Percentiles rank a stretch among this genome's conserved stretches.
These are phyloP conservation scores for Tetrapisispora phaffii DNA, from an alignment of 805 yeast species.

Conservation along the genomic window DNA sequence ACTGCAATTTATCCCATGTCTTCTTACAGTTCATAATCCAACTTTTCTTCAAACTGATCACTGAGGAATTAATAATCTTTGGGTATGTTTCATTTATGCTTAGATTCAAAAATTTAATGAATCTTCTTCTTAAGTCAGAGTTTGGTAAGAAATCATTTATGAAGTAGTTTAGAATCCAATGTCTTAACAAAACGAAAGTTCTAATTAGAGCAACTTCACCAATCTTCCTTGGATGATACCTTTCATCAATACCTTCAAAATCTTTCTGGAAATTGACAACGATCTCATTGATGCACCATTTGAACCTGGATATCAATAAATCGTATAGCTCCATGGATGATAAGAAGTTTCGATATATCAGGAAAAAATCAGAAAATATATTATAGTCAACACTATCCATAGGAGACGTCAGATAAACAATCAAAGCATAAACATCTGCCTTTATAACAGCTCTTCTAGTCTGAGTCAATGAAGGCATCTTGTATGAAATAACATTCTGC, in stretches of 20 bases:
- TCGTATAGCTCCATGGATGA: conserved; percentile 49
- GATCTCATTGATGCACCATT: conserved; percentile 53
- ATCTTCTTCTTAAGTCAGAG: conserved; percentile 36
- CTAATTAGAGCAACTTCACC: conserved; percentile 67
- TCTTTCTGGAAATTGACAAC: neutral
- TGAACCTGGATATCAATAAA: conserved; percentile 51
- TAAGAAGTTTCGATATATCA: conserved; percentile 68
- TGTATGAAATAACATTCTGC: conserved; percentile 17
- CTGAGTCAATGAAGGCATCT: conserved; percentile 5
- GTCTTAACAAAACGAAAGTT: conserved; percentile 78
- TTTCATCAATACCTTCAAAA: conserved; percentile 1
- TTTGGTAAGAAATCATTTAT: conserved; percentile 67
- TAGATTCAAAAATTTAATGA: conserved; percentile 35
- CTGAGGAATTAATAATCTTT: conserved; percentile 29
- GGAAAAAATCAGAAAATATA: conserved; percentile 73
- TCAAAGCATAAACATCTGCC: conserved; percentile 30
- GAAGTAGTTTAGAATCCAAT: conserved; percentile 84
- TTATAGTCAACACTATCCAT: conserved; percentile 61
- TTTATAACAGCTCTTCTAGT: conserved; percentile 13
- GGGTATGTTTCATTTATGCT: conserved; percentile 10
- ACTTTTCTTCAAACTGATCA: conserved; percentile 38
- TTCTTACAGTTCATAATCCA: conserved; percentile 34
- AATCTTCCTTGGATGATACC: conserved; percentile 16
- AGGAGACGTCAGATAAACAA: conserved; percentile 62
- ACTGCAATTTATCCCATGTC: conserved; percentile 22